A percentile compares a stretch with the other conserved stretches of the same genome.
These are phyloP conservation scores for Digitaria exilis DNA, from an alignment of 202 grass and related monocot species.

Conservation along the genomic window DNA sequence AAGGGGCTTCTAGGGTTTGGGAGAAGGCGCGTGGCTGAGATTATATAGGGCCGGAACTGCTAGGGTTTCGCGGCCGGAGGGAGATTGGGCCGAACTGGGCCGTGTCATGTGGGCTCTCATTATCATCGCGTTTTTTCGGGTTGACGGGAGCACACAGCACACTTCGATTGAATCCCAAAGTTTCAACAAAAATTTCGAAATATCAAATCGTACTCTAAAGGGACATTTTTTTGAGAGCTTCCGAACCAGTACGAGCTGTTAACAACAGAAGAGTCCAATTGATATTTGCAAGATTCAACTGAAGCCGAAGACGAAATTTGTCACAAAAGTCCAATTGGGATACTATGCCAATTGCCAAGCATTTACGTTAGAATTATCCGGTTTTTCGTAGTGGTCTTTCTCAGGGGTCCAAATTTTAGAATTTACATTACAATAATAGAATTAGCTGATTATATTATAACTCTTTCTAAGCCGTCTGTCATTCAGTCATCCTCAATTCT, in stretches of 20 bases:
- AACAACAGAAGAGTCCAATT: neutral
- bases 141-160: too few relatives aligned
- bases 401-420: too few relatives aligned
- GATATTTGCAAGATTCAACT: neutral
- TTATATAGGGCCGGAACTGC: neutral
- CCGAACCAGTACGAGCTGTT: too few relatives aligned
- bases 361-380: too few relatives aligned
- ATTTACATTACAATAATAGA: too few relatives aligned
- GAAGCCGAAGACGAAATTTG: neutral
- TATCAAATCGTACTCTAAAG: neutral
- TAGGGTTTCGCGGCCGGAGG: constrained; percentile 15
- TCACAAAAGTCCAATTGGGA: neutral
- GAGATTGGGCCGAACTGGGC: neutral
- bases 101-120: neutral
- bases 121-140: neutral
- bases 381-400: too few relatives aligned
- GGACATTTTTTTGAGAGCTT: neutral
- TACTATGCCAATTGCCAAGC: neutral
- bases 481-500: too few relatives aligned
- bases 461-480: too few relatives aligned
- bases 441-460: too few relatives aligned
- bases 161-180: too few relatives aligned
- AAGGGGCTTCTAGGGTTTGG: constrained; percentile 5
- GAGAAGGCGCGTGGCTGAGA: accelerated
- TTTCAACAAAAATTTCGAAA: neutral